Conservation (phyloP, 176 grass and related monocot genomes). For the Tuctoria greenei region DNA sequence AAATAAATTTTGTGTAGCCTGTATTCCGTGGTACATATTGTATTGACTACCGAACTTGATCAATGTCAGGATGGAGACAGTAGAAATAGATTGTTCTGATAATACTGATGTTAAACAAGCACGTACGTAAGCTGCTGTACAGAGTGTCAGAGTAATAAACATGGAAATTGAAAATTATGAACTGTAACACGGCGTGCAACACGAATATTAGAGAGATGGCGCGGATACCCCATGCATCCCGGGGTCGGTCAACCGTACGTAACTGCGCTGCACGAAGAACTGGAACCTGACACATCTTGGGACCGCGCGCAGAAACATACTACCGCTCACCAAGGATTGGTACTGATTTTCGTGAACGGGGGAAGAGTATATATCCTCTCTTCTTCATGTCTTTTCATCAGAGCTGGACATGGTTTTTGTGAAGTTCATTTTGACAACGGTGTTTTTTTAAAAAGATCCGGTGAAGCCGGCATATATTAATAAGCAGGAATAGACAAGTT, state of each 20-base stretch:
- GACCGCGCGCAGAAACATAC: not conserved
- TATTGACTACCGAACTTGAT: not conserved
- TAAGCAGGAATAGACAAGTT: too few relatives aligned
- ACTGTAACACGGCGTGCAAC: not conserved
- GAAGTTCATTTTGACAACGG: too few relatives aligned
- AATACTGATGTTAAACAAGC: not conserved
- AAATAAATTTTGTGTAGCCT: not conserved
- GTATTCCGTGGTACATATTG: not conserved
- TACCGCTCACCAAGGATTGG: not conserved
- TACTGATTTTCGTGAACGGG: not conserved
- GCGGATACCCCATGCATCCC: not conserved
- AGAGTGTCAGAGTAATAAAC: too few relatives aligned
- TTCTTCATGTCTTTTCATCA: too few relatives aligned
- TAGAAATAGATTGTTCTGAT: not conserved
- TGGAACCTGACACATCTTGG: not conserved
- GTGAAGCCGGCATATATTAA: too few relatives aligned
- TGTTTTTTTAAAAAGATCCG: too few relatives aligned
- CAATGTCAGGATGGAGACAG: not conserved
- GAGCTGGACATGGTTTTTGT: too few relatives aligned
- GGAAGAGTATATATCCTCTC: too few relatives aligned
- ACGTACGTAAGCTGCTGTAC: not conserved
- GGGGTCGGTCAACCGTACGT: not conserved
- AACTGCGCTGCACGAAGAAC: constrained; percentile 6
- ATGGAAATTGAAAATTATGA: not conserved
- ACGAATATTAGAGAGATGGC: not conserved